Base-by-base conservation (phyloP, 495 filamentous ascomycete species). In the Aspergillus ellipticus region DNA sequence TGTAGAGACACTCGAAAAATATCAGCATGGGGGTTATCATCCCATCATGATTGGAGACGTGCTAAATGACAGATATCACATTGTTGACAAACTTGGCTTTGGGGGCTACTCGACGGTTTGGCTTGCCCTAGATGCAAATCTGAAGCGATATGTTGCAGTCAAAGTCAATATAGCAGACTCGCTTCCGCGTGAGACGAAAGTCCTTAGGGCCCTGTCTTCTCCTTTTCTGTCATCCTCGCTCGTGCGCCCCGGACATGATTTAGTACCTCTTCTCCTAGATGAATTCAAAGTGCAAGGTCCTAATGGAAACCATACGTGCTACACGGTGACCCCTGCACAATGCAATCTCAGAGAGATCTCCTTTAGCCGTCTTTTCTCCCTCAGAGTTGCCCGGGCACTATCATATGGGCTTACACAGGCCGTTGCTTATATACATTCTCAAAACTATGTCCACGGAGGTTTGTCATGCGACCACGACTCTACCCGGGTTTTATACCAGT, bases 101-200 rank as follows among this genome's bases (percentile, higher is more conserved):
- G 79, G 80, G 10, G 72, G 71, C 5, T 79, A 72, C 52, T 76
- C 73, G n/a, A 82, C 74, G 0, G 77, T 82, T 42, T 85, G 79
- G 80, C 73, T 85, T 28, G 79, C 77, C 29, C 73, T 63, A 3
- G 79, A 85, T 28, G 58, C 58, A 51, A 48, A 50, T 50, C 63
- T 56, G n/a, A 49, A 62, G 24, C 54, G 42, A 16, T 74, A 74
- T 55, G 68, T 71, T 48, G 62, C 68, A 28, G 21, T 70, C 4
- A 74, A 73, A 43, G 56, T 71, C 28, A 46, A 46, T 48, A 60
- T 63, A 42, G 59, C 71, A 33, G 37, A 61, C 52, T 41, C 61
- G 6, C 6, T 52, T 42, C 31, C 37, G 13, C 52, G 35, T n/a
- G 61, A 66, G 53, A 55, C 49, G 33, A 58, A 60, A 1, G 49